These are phyloP conservation scores for Evansstolkia leycettana DNA, from an alignment of 495 filamentous ascomycete genomes.

Conservation along the genomic window DNA sequence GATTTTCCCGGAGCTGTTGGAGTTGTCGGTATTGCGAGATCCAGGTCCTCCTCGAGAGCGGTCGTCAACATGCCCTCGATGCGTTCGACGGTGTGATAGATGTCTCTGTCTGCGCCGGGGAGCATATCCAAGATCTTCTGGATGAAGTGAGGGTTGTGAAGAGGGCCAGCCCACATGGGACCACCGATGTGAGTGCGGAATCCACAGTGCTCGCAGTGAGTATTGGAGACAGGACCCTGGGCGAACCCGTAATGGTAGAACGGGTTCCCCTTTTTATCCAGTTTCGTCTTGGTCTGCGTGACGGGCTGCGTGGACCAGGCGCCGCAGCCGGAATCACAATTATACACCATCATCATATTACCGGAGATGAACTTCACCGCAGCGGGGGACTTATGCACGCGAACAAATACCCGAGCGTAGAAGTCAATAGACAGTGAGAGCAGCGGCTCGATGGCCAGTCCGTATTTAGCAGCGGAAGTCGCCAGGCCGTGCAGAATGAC, in stretches of 20 bases:
- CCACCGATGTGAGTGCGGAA: conserved; percentile 77
- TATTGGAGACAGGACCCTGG: conserved; percentile 48
- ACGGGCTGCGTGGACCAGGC: conserved; percentile 73
- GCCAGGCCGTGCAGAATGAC: conserved; percentile 74
- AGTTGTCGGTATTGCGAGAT: conserved; percentile 7
- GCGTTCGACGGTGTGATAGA: conserved; percentile 66
- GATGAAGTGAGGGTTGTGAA: conserved; percentile 77
- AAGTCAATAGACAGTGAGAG: conserved; percentile 92
- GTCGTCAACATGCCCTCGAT: conserved; percentile 87
- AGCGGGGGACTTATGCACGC: conserved; percentile 60
- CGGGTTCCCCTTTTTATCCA: conserved; percentile 54
- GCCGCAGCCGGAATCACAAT: conserved; percentile 80
- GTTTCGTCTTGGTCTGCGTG: conserved; percentile 46
- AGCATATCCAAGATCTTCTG: conserved; percentile 58
- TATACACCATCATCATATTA: conserved; percentile 88
- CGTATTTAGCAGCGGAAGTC: conserved; percentile 68
- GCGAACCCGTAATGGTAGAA: conserved; percentile 66
- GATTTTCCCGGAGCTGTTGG: background rate
- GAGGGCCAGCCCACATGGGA: conserved; percentile 86
- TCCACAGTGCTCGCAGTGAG: conserved; percentile 69
- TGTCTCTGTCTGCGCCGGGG: conserved; percentile 42
- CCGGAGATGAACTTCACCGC: conserved; percentile 81
- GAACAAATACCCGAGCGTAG: conserved; percentile 84
- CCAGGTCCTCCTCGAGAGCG: conserved; percentile 62
- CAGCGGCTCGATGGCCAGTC: conserved; percentile 81